Percentiles rank a stretch among this genome's conserved stretches.
Conservation (phyloP, 1,139 yeast genomes). For the Sugiyamaella grinbergsii region DNA sequence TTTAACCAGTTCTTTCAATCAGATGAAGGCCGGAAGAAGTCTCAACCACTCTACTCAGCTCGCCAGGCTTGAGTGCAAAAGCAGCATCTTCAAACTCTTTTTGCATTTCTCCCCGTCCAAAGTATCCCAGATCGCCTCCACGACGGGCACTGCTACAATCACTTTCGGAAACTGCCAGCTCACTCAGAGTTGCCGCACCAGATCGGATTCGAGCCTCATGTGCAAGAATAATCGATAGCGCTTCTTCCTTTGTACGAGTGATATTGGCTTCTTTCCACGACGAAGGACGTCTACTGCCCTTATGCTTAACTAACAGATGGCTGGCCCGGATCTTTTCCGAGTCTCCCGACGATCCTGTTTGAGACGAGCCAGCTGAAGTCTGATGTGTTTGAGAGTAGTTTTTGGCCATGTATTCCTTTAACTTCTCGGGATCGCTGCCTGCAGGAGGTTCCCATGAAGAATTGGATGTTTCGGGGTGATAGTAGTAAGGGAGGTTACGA, state of each 20-base stretch:
- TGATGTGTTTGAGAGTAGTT: constrained; percentile 33
- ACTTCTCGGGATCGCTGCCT: constrained; percentile 67
- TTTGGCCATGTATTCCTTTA: constrained; percentile 57
- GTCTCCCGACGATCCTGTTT: constrained; percentile 45
- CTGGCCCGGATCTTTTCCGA: constrained; percentile 61
- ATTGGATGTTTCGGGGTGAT: constrained; percentile 66
- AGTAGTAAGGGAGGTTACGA: constrained; percentile 81
- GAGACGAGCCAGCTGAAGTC: constrained; percentile 30
- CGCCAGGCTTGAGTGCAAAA: constrained; percentile 78
- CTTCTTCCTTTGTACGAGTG: constrained; percentile 80
- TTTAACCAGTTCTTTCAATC: constrained; percentile 75
- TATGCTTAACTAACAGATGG: constrained; percentile 82
- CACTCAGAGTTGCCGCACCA: constrained; percentile 70
- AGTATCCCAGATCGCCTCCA: constrained; percentile 90
- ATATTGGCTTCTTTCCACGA: constrained; percentile 85
- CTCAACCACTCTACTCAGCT: constrained; percentile 79
- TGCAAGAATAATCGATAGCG: constrained; percentile 62
- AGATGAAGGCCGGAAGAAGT: constrained; percentile 90
- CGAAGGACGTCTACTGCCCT: constrained; percentile 81
- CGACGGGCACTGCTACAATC: constrained; percentile 87
- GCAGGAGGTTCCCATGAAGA: constrained; percentile 92
- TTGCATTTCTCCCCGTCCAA: constrained; percentile 92
- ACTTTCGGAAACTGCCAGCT: constrained; percentile 78
- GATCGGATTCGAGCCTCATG: constrained; percentile 62
- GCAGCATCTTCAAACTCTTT: constrained; percentile 90